These are phyloP conservation scores for Castanea sativa DNA, from an alignment of 306 rosid species.

Conservation along the genomic window DNA sequence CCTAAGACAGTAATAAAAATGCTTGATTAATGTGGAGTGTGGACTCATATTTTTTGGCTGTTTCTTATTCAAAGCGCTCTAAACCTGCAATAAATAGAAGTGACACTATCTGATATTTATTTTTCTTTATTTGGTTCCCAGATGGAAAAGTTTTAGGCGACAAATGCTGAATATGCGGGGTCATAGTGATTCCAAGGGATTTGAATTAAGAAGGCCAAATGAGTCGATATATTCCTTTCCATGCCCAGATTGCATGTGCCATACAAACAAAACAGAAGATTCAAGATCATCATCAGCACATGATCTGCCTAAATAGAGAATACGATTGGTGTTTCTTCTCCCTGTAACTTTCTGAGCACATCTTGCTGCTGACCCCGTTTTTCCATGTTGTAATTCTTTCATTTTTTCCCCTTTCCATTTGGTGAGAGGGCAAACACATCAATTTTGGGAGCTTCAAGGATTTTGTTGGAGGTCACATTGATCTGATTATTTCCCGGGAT, in stretches of 20 bases:
- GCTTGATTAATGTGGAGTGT: not conserved
- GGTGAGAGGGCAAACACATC: constrained; percentile 50
- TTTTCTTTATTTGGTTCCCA: constrained; percentile 34
- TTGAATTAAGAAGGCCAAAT: constrained; percentile 80
- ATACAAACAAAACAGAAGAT: constrained; percentile 58
- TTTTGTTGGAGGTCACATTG: constrained; percentile 49
- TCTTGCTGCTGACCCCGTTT: constrained; percentile 48
- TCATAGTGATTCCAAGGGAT: constrained; percentile 92
- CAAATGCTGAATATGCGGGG: constrained; percentile 77
- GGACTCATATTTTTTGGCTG: not conserved
- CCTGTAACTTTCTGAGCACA: constrained; percentile 45
- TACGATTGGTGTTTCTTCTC: constrained; percentile 35
- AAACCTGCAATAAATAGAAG: not conserved
- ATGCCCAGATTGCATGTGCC: constrained; percentile 99
- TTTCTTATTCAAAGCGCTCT: not conserved
- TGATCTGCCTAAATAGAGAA: constrained; percentile 40
- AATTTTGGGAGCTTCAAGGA: constrained; percentile 44
- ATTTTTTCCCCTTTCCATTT: constrained; percentile 45
- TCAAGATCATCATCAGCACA: constrained; percentile 45
- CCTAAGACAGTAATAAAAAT: not conserved
- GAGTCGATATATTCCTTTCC: constrained; percentile 94
- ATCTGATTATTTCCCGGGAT: constrained; percentile 47
- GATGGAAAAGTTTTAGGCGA: constrained; percentile 92
- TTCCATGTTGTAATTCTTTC: constrained; percentile 57
- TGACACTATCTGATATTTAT: constrained; percentile 17